phyloP scores from a whole-genome alignment of 2,329 filamentous ascomycete species.

The Hortaea werneckii region DNA sequence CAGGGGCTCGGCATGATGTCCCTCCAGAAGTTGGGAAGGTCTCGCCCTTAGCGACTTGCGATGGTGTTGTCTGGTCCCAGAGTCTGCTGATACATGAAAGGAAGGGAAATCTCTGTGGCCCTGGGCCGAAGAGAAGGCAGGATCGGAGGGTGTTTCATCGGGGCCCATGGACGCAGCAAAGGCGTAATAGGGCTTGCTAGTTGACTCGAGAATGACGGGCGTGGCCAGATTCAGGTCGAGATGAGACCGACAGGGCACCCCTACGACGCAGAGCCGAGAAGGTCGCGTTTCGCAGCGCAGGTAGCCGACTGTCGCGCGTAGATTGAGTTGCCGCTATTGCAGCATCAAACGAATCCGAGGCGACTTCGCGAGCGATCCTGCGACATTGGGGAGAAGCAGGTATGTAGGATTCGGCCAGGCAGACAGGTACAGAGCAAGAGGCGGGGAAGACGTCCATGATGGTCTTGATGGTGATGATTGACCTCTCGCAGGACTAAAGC shows the following conservation, averaged over 20 bases:
- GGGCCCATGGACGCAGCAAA: not conserved
- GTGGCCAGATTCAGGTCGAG: not conserved
- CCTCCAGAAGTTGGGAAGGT: conserved; percentile 5
- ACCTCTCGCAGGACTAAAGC: too few relatives aligned
- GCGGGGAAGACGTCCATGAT: too few relatives aligned
- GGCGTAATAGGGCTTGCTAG: not conserved
- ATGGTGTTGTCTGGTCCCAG: not conserved
- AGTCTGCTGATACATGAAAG: not conserved
- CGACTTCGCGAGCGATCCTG: too few relatives aligned
- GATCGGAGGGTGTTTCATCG: not conserved
- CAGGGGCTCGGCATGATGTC: conserved; percentile 12
- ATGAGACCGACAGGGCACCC: not conserved
- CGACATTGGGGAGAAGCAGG: too few relatives aligned
- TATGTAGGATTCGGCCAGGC: too few relatives aligned
- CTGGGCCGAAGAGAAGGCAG: not conserved
- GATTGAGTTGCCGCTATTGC: conserved; percentile 1
- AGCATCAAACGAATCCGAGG: not conserved
- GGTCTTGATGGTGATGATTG: too few relatives aligned
- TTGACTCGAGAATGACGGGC: not conserved
- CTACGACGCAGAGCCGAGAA: not conserved
- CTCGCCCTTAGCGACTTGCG: conserved; percentile 1
- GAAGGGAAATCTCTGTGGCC: not conserved
- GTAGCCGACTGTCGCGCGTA: conserved; percentile 3
- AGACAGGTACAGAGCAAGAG: too few relatives aligned
- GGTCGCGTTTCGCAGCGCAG: conserved; percentile 1